A percentile compares a stretch with the other conserved stretches of the same genome.
phyloP scores from a whole-genome alignment of 2,329 filamentous ascomycete genomes.

The Aspergillus uvarum region DNA sequence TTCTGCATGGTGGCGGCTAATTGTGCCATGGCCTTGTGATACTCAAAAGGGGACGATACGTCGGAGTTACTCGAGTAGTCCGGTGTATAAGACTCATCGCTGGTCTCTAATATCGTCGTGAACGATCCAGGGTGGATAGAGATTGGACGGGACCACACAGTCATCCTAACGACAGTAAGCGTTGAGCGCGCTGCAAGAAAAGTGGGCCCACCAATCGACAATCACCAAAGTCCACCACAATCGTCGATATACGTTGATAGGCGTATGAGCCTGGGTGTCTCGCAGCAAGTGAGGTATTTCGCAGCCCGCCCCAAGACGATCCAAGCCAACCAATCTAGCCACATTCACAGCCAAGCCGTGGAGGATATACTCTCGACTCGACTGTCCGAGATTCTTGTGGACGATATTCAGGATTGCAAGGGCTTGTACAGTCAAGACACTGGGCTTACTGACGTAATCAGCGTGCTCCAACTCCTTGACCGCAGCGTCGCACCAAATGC shows the following conservation, averaged over 20 bases:
- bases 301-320: neutral
- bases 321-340: neutral
- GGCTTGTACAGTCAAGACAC: slow-evolving; percentile 2
- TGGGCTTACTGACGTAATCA: neutral
- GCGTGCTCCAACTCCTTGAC: neutral
- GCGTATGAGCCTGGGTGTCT: neutral
- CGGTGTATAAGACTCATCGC: neutral
- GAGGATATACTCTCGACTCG: neutral
- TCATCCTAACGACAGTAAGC: neutral
- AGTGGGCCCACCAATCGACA: neutral
- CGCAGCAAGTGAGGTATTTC: neutral
- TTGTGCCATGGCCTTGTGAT: slow-evolving; percentile 4
- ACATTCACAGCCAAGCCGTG: neutral
- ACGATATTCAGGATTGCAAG: slow-evolving; percentile 1
- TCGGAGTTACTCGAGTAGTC: neutral
- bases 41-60: neutral
- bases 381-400: slow-evolving; percentile 3
- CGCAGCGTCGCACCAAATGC: slow-evolving; percentile 1
- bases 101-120: neutral
- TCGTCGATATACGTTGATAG: neutral
- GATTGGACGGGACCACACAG: slow-evolving; percentile 1
- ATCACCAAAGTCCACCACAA: slow-evolving; percentile 5
- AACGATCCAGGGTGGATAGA: slow-evolving; percentile 2
- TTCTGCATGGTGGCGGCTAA: slow-evolving; percentile 6
- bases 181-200: neutral